Conservation (phyloP, 129 eudicot genomes). For the Flaveria sonorensis region DNA sequence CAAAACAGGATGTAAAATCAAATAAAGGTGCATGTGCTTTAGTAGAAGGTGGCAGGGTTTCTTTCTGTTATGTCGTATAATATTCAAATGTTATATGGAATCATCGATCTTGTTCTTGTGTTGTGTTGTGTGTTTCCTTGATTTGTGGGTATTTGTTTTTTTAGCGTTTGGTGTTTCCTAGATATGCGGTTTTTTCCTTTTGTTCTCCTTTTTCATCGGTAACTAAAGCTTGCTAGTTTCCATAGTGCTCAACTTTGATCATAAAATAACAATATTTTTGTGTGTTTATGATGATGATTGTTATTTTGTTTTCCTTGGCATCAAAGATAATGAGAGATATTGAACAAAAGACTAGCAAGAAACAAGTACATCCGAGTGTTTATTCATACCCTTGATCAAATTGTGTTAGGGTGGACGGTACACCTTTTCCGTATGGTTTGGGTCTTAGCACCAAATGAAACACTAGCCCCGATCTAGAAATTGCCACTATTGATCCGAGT, state of each 20-base stretch:
- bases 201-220: constrained; percentile 40
- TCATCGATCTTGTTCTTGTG: constrained; percentile 37
- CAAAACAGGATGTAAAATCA: constrained; percentile 33
- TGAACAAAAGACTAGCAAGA: neutral
- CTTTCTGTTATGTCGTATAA: constrained; percentile 38
- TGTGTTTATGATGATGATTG: no score
- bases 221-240: constrained; percentile 33
- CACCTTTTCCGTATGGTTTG: no score
- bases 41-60: constrained; percentile 54
- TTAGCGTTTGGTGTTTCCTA: constrained; percentile 34
- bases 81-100: constrained; percentile 44
- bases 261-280: no score
- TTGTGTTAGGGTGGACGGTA: no score
- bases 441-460: no score
- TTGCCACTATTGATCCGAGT: no score
- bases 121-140: constrained; percentile 36
- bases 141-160: constrained; percentile 29
- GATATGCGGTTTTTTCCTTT: constrained; percentile 42
- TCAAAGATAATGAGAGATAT: neutral
- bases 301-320: neutral
- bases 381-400: no score
- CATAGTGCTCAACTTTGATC: constrained; percentile 21
- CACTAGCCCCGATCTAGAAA: no score
- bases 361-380: neutral
- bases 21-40: constrained; percentile 47